These are phyloP conservation scores for Rhinocladiella mackenziei DNA, from an alignment of 2,329 filamentous ascomycete species.

Conservation along the genomic window DNA sequence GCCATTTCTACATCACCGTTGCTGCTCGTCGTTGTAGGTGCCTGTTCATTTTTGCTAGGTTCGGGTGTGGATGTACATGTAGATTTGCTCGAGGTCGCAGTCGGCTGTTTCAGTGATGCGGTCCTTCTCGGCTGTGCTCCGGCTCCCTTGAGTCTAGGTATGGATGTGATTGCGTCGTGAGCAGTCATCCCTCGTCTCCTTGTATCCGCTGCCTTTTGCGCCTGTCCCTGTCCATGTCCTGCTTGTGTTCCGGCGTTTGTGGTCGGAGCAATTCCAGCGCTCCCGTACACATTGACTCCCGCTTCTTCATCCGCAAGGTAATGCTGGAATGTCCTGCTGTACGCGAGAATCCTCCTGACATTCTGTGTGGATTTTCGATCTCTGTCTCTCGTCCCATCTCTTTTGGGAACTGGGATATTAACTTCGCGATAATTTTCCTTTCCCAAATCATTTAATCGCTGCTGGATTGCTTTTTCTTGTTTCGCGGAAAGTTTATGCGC, in stretches of 20 bases:
- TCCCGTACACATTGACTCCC: constrained; percentile 31
- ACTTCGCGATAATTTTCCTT: constrained; percentile 69
- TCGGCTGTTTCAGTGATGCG: constrained; percentile 9
- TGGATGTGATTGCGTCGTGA: too few relatives aligned
- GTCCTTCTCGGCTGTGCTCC: constrained; percentile 30
- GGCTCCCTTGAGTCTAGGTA: too few relatives aligned
- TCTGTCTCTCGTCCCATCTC: constrained; percentile 39
- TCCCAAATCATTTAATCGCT: constrained; percentile 78
- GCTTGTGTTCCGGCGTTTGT: constrained; percentile 17
- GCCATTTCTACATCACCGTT: constrained; percentile 17
- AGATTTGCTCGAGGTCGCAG: constrained; percentile 9
- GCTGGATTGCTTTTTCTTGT: constrained; percentile 74
- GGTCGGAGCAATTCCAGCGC: constrained; percentile 10
- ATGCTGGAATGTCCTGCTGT: constrained; percentile 49
- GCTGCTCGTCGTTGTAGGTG: too few relatives aligned
- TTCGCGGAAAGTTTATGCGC: constrained; percentile 69
- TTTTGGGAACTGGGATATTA: constrained; percentile 59
- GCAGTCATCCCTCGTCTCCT: constrained; percentile 28
- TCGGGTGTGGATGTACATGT: constrained; percentile 7
- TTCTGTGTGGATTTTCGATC: constrained; percentile 45
- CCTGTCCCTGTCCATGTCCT: constrained; percentile 5
- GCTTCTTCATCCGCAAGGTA: constrained; percentile 52
- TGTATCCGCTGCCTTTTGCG: constrained; percentile 20
- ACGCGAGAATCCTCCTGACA: constrained; percentile 46
- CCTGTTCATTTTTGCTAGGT: too few relatives aligned